These are phyloP conservation scores for Aspergillus asperescens DNA, from an alignment of 495 filamentous ascomycete genomes.

Conservation along the genomic window DNA sequence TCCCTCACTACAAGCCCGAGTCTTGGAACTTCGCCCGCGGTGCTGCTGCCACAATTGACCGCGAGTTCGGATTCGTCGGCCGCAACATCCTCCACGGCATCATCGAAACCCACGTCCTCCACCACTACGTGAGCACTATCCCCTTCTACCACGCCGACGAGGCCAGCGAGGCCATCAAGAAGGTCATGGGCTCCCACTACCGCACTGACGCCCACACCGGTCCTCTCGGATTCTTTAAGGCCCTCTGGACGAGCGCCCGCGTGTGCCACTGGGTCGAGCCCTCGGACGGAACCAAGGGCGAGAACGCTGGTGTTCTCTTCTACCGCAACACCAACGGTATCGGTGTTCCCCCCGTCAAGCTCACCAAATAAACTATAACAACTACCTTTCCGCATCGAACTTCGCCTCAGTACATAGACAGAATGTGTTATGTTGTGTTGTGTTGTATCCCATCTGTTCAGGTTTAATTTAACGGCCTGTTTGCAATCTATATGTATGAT, in stretches of 20 bases:
- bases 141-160: conserved; percentile 60
- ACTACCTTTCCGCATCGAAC: background rate
- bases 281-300: conserved; percentile 56
- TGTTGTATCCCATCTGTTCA: background rate
- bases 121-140: conserved; percentile 58
- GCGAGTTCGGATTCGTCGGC: conserved; percentile 56
- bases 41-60: conserved; percentile 56
- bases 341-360: conserved; percentile 57
- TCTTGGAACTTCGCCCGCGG: conserved; percentile 55
- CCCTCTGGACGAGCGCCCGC: conserved; percentile 49
- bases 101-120: conserved; percentile 57
- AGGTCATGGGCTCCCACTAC: conserved; percentile 53
- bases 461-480: background rate
- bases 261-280: conserved; percentile 57
- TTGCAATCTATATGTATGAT: background rate
- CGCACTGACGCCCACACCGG: conserved; percentile 49
- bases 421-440: background rate
- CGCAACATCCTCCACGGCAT: conserved; percentile 56
- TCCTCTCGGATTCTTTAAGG: conserved; percentile 49
- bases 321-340: conserved; percentile 66
- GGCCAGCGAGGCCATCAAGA: conserved; percentile 55
- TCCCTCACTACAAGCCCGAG: conserved; percentile 53
- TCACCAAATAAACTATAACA: conserved; percentile 28
- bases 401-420: conserved; percentile 18
- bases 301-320: conserved; percentile 50